Percentiles rank a stretch among this genome's conserved stretches.
Evolutionary conservation across 2,329 filamentous ascomycete genomes (phyloP).

Genomic region (Hawksworthiomyces lignivorus): DNA sequence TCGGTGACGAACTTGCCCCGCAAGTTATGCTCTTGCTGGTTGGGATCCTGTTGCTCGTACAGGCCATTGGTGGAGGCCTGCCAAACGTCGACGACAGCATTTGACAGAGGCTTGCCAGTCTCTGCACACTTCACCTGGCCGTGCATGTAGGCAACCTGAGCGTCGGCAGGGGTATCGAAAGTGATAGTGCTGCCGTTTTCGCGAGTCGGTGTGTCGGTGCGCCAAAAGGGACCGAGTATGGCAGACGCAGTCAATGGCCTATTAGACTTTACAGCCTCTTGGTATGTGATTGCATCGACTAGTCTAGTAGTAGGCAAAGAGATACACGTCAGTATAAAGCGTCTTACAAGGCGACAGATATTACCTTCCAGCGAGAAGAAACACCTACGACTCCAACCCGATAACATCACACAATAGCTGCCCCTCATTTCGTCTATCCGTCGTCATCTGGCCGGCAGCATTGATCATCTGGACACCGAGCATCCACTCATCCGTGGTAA

Average conservation of each 20-base stretch:
- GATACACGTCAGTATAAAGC: too few relatives aligned
- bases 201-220: conserved; percentile 50
- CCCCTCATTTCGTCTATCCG: conserved; percentile 53
- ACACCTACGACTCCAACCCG: conserved; percentile 44
- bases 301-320: conserved; percentile 26
- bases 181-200: conserved; percentile 51
- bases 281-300: conserved; percentile 59
- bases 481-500: conserved; percentile 61
- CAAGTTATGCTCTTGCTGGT: conserved; percentile 14
- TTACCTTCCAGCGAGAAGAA: too few relatives aligned
- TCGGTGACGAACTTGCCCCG: conserved; percentile 24
- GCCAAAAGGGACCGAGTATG: conserved; percentile 62
- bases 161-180: conserved; percentile 26
- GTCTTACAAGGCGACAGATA: too few relatives aligned
- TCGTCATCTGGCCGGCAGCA: conserved; percentile 50
- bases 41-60: conserved; percentile 64
- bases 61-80: conserved; percentile 51
- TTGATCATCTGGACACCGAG: conserved; percentile 55
- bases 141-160: conserved; percentile 46
- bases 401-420: conserved; percentile 56
- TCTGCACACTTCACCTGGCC: conserved; percentile 30
- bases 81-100: conserved; percentile 55
- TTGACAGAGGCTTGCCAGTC: conserved; percentile 47
- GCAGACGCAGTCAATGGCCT: conserved; percentile 42
- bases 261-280: conserved; percentile 31